Conservation (phyloP, 805 yeast species). For the Yarrowia sp. region DNA sequence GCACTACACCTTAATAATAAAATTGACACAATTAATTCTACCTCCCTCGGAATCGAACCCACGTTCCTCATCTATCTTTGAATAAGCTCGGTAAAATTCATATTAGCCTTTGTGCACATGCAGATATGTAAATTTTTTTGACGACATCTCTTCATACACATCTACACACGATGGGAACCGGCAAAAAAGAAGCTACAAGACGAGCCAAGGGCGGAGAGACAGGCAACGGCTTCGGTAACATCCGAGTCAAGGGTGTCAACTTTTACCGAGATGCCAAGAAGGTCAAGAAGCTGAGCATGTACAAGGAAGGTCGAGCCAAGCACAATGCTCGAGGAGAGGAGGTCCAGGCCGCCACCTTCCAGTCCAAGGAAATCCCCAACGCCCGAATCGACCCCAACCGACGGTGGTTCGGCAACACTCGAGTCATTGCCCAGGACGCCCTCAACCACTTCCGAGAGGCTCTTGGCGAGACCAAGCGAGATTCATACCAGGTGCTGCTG, state of each 20-base stretch:
- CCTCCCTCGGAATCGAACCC: not conserved
- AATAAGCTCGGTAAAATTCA: constrained; percentile 8
- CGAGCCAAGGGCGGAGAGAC: constrained; percentile 81
- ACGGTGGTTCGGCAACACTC: constrained; percentile 96
- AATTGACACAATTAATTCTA: too few species aligned
- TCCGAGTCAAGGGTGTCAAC: constrained; percentile 95
- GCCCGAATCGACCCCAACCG: constrained; percentile 97
- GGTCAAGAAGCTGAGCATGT: constrained; percentile 89
- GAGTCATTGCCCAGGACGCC: constrained; percentile 98
- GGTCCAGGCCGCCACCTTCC: constrained; percentile 84
- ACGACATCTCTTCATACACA: constrained; percentile 13
- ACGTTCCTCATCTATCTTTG: not conserved
- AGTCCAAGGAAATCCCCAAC: constrained; percentile 82
- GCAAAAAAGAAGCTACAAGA: constrained; percentile 88
- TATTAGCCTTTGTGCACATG: constrained; percentile 5
- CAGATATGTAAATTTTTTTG: constrained; percentile 34
- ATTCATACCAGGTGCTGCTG: constrained; percentile 83
- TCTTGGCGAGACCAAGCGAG: constrained; percentile 81
- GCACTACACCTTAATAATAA: not conserved
- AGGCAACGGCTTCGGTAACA: constrained; percentile 74
- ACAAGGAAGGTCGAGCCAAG: constrained; percentile 86
- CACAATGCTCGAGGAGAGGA: constrained; percentile 89
- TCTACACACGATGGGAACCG: constrained; percentile 75
- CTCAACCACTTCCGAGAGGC: constrained; percentile 93
- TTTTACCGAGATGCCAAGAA: constrained; percentile 91